A percentile compares a stretch with the other conserved stretches of the same genome.
Evolutionary conservation across 2,329 filamentous ascomycete genomes (phyloP).

Genomic region (Achaetomium macrosporum): DNA sequence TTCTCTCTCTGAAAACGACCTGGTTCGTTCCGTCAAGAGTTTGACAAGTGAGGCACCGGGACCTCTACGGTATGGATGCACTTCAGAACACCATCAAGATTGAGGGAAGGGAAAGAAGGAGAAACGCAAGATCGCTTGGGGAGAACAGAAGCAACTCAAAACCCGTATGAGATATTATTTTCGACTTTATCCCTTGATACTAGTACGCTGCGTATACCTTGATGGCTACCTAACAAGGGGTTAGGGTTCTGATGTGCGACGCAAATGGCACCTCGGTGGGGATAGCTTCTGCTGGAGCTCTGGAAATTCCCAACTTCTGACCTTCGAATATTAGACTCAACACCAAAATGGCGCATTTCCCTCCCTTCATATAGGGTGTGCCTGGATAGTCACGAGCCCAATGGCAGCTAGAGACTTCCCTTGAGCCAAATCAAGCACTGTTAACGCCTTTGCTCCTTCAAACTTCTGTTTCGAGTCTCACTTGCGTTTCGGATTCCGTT

Average conservation of each 20-base stretch:
- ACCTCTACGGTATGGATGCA: too few relatives aligned
- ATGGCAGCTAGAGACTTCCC: slow-evolving; percentile 12
- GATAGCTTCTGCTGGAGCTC: slow-evolving; percentile 8
- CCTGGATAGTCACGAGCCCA: not conserved
- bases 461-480: not conserved
- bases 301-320: slow-evolving; percentile 5
- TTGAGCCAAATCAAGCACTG: slow-evolving; percentile 2
- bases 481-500: not conserved
- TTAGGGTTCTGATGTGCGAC: slow-evolving; percentile 4
- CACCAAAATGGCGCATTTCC: slow-evolving; percentile 20
- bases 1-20: too few relatives aligned
- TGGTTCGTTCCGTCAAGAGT: too few relatives aligned
- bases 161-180: not conserved
- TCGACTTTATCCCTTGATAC: not conserved
- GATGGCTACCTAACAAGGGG: not conserved
- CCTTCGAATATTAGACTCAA: not conserved
- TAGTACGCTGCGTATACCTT: not conserved
- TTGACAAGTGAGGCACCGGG: too few relatives aligned
- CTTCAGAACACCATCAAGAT: too few relatives aligned
- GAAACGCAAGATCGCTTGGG: too few relatives aligned
- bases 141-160: too few relatives aligned
- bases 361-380: not conserved
- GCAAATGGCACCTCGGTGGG: slow-evolving; percentile 1
- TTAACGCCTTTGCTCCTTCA: not conserved
- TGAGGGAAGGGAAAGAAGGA: too few relatives aligned